These are phyloP conservation scores for Helminthosporium solani DNA, from an alignment of 2,329 filamentous ascomycete species.

Conservation along the genomic window DNA sequence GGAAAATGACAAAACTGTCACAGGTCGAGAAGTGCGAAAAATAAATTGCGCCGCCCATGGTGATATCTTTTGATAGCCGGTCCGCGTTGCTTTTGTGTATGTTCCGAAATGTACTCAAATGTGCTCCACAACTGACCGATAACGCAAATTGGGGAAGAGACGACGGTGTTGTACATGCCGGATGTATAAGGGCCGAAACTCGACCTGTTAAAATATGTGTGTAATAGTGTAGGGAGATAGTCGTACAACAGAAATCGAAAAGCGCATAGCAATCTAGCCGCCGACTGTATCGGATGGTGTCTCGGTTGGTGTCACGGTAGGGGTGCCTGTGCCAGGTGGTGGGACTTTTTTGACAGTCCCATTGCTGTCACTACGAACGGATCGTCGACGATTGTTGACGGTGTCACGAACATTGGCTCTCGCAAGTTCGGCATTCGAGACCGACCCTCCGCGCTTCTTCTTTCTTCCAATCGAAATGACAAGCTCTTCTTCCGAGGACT, in stretches of 20 bases:
- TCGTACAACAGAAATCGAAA: not conserved
- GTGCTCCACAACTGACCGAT: not conserved
- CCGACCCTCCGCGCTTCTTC: conserved; percentile 39
- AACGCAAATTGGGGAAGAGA: not conserved
- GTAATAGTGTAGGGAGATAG: not conserved
- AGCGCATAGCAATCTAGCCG: not conserved
- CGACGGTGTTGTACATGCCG: not conserved
- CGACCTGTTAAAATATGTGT: not conserved
- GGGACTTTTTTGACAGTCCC: conserved; percentile 53
- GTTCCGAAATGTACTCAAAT: not conserved
- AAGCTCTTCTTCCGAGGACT: conserved; percentile 45
- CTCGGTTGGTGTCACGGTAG: conserved; percentile 5
- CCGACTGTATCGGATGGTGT: not conserved
- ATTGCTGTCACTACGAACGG: conserved; percentile 51
- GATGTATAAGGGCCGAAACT: not conserved
- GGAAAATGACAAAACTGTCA: not conserved
- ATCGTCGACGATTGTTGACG: conserved; percentile 38
- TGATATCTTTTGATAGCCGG: not conserved
- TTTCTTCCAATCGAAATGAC: conserved; percentile 41
- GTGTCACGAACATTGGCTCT: conserved; percentile 29
- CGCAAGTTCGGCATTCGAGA: conserved; percentile 41
- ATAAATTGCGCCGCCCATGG: not conserved
- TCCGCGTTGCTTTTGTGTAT: not conserved
- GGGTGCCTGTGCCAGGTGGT: conserved; percentile 19
- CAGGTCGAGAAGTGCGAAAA: not conserved